Percentiles rank a stretch among this genome's conserved stretches.
Evolutionary conservation across 768 basidiomycete species (phyloP).

Genomic region (Coprinopsis marcescibilis): DNA sequence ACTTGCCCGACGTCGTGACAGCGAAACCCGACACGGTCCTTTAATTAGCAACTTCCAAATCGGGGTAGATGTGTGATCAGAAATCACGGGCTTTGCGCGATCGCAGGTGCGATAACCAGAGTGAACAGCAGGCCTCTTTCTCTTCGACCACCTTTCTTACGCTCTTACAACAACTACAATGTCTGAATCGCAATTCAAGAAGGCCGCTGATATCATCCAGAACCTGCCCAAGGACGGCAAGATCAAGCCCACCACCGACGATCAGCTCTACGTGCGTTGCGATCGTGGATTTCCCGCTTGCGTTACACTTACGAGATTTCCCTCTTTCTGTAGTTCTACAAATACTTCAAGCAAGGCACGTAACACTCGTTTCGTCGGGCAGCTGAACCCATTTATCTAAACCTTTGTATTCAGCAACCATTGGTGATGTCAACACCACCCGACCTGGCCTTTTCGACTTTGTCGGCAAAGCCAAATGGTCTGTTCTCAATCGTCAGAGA

Average conservation of each 20-base stretch:
- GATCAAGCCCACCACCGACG: slow-evolving; percentile 64
- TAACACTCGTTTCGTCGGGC: slow-evolving; percentile 2
- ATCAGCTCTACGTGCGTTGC: slow-evolving; percentile 71
- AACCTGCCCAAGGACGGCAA: slow-evolving; percentile 75
- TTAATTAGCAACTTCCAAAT: neutral
- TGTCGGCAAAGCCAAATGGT: slow-evolving; percentile 89
- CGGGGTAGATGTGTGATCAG: neutral
- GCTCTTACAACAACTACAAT: slow-evolving; percentile 32
- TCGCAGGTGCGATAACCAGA: neutral
- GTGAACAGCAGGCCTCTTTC: slow-evolving; percentile 11
- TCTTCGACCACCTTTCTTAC: neutral
- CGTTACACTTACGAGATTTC: slow-evolving; percentile 7
- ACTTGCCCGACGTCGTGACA: no score
- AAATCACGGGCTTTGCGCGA: slow-evolving; percentile 4
- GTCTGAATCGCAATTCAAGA: slow-evolving; percentile 70
- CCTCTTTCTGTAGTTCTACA: slow-evolving; percentile 69
- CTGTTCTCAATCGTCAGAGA: slow-evolving; percentile 8
- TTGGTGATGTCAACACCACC: slow-evolving; percentile 63
- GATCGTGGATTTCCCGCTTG: slow-evolving; percentile 11
- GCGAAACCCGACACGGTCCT: no score
- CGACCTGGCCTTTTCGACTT: slow-evolving; percentile 82
- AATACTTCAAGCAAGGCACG: slow-evolving; percentile 87
- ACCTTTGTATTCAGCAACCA: slow-evolving; percentile 43
- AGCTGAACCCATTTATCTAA: slow-evolving; percentile 1
- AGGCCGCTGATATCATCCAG: slow-evolving; percentile 64